Conservation (phyloP, 2,329 filamentous ascomycete species). For the Penicillium fuscoglaucum region DNA sequence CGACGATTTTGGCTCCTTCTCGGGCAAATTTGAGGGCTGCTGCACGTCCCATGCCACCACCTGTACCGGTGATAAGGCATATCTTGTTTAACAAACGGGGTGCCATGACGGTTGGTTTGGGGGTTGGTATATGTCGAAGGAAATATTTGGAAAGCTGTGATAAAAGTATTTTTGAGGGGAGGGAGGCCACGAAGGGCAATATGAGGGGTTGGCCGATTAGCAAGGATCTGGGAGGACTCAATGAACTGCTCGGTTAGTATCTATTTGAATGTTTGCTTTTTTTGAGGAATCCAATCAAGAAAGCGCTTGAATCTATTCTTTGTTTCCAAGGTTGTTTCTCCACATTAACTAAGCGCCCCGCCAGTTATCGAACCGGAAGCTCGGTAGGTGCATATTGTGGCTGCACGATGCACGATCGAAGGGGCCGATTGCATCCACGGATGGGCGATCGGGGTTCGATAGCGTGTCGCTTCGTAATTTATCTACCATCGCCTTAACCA, state of each 20-base stretch:
- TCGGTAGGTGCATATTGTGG: neutral
- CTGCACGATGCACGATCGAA: neutral
- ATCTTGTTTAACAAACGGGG: constrained; percentile 1
- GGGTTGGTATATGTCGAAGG: neutral
- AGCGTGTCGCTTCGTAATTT: neutral
- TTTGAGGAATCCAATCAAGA: neutral
- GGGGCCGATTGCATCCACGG: neutral
- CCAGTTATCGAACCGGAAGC: neutral
- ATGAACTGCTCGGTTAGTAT: too few relatives aligned
- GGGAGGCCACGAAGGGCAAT: neutral
- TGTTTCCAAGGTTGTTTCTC: neutral
- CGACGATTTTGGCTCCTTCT: constrained; percentile 1
- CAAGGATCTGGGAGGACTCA: neutral
- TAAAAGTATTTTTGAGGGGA: neutral
- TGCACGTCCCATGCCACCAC: constrained; percentile 4
- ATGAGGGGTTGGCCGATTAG: neutral
- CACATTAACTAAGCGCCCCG: neutral
- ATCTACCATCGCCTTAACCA: neutral
- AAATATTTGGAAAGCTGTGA: neutral
- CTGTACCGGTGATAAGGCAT: constrained; percentile 6
- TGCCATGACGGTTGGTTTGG: neutral
- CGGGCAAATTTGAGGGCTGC: constrained; percentile 7
- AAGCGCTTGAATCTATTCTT: neutral
- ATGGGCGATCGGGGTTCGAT: neutral
- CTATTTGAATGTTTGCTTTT: constrained; percentile 3